Conservation (phyloP, 129 eudicot species). For the Helianthus tuberosus region DNA sequence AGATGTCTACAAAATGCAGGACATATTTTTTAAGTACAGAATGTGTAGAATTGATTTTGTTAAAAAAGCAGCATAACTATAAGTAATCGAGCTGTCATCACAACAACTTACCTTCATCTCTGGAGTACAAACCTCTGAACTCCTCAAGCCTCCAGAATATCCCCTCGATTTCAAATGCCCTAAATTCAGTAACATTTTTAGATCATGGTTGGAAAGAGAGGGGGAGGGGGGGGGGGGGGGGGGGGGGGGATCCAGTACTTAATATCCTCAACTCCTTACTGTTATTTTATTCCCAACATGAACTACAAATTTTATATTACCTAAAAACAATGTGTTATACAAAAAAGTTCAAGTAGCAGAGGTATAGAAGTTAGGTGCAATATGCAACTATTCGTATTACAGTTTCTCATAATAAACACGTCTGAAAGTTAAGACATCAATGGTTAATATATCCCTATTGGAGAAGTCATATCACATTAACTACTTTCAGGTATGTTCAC, state of each 20-base stretch:
- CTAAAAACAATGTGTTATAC: not conserved
- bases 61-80: constrained; percentile 5
- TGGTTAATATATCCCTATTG: not conserved
- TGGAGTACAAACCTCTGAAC: constrained; percentile 77
- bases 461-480: constrained; percentile 24
- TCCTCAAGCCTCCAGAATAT: constrained; percentile 67
- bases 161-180: constrained; percentile 60
- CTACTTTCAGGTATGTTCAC: constrained; percentile 6
- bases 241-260: not conserved
- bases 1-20: constrained; percentile 51
- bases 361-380: not conserved
- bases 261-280: constrained; percentile 1
- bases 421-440: constrained; percentile 9
- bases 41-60: not conserved
- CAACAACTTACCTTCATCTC: constrained; percentile 69
- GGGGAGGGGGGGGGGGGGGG: no score
- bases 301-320: constrained; percentile 12
- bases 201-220: not conserved
- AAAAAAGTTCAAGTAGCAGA: not conserved
- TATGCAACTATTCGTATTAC: constrained; percentile 1
- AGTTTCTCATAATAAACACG: not conserved
- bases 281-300: constrained; percentile 4
- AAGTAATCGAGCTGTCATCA: constrained; percentile 4
- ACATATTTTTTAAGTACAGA: not conserved
- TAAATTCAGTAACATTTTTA: constrained; percentile 13